These are phyloP conservation scores for Fusarium praegraminearum DNA, from an alignment of 2,329 filamentous ascomycete genomes.

Conservation along the genomic window DNA sequence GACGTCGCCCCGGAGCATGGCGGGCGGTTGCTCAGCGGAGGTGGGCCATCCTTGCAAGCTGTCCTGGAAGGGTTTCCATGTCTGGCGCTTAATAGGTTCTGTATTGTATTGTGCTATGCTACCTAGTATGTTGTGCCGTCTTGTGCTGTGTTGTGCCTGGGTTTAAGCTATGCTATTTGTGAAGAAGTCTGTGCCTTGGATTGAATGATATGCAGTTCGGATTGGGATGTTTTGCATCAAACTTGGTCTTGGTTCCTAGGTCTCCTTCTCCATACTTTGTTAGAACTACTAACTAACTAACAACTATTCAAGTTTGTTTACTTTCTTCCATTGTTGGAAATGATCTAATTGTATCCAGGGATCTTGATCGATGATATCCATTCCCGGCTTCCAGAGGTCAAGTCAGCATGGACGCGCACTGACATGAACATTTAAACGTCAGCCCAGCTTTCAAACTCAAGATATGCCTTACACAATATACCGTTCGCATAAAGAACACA, in stretches of 20 bases:
- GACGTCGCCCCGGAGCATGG: constrained; percentile 38
- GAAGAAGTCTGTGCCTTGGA: constrained; percentile 39
- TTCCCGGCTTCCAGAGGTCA: constrained; percentile 31
- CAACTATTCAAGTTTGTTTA: constrained; percentile 14
- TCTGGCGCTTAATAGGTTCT: constrained; percentile 42
- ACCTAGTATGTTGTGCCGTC: constrained; percentile 17
- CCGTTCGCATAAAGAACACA: constrained; percentile 44
- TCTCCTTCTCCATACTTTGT: constrained; percentile 1
- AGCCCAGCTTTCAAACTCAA: not conserved
- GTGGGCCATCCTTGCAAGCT: constrained; percentile 43
- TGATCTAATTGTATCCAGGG: constrained; percentile 2
- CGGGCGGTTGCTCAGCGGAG: constrained; percentile 48
- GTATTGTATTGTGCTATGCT: constrained; percentile 17
- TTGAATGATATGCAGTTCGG: constrained; percentile 41
- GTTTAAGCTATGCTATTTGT: constrained; percentile 27
- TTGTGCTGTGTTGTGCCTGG: constrained; percentile 32
- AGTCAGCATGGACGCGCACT: constrained; percentile 34
- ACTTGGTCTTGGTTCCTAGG: constrained; percentile 23
- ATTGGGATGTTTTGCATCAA: constrained; percentile 43
- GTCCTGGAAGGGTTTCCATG: constrained; percentile 23
- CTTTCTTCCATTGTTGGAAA: not conserved
- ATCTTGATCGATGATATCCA: constrained; percentile 7
- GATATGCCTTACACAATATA: constrained; percentile 5
- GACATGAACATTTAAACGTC: constrained; percentile 40
- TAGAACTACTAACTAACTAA: not conserved